These are phyloP conservation scores for Aleurites moluccanus DNA, from an alignment of 441 rosid species.

Conservation along the genomic window DNA sequence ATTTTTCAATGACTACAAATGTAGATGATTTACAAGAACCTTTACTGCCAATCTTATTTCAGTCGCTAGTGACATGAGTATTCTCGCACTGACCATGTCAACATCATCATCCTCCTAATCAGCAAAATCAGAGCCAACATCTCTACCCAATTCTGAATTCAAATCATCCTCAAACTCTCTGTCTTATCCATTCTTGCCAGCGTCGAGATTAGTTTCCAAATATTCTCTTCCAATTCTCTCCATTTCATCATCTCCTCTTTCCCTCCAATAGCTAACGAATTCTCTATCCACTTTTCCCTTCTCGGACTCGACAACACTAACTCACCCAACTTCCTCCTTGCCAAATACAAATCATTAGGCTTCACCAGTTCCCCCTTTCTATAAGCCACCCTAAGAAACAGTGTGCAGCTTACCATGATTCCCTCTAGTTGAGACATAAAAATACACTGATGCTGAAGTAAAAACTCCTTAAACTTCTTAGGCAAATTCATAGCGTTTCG, in stretches of 20 bases:
- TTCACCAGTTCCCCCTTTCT: slow-evolving; percentile 73
- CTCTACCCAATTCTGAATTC: slow-evolving; percentile 32
- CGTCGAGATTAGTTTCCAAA: slow-evolving; percentile 25
- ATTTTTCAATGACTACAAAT: neutral
- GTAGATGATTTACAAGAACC: neutral
- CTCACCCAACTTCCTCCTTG: slow-evolving; percentile 78
- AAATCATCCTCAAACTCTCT: slow-evolving; percentile 26
- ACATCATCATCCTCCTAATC: slow-evolving; percentile 29
- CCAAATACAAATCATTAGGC: slow-evolving; percentile 78
- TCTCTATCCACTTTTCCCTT: slow-evolving; percentile 62
- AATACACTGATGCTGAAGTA: slow-evolving; percentile 85
- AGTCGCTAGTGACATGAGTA: slow-evolving; percentile 19
- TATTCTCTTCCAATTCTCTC: slow-evolving; percentile 27
- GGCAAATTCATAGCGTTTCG: slow-evolving; percentile 76
- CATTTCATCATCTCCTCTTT: slow-evolving; percentile 43
- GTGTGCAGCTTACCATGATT: slow-evolving; percentile 92
- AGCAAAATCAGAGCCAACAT: slow-evolving; percentile 18
- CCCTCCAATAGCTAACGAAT: slow-evolving; percentile 53
- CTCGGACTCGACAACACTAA: slow-evolving; percentile 71
- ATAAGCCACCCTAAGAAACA: slow-evolving; percentile 80
- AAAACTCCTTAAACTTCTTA: slow-evolving; percentile 78
- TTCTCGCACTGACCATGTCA: slow-evolving; percentile 26
- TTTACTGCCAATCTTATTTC: neutral
- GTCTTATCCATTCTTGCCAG: slow-evolving; percentile 20
- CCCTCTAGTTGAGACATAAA: slow-evolving; percentile 89